Base-by-base conservation (phyloP, 2,329 filamentous ascomycete species). In the Neonectria sp. region DNA sequence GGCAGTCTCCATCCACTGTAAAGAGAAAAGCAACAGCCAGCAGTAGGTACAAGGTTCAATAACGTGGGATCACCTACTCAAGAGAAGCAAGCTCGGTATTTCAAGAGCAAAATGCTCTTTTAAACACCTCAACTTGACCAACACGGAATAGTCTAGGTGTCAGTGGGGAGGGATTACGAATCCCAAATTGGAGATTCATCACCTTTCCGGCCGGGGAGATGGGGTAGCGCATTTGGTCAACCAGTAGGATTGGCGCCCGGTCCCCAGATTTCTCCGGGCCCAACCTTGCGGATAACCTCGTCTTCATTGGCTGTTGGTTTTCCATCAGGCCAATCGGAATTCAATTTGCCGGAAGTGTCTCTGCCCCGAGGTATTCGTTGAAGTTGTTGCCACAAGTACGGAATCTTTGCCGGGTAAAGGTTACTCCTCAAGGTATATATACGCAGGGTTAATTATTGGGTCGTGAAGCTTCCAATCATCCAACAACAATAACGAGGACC, bases 351-450 rank as follows among this genome's bases (percentile, higher is more conserved):
- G 46, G 12, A 17, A 7, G 7, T 33, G 24, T 25, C 46, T 27
- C 12, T 21, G 13, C 24, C 45, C 45, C 13, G 46, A 27, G 12
- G 13, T 17, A n/a, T n/a, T 21, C 11, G 43, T 45, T 21, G 25
- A 29, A 6, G 13, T 6, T 17, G 12, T 29, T 27, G 46, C 12
- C 46, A 6, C 12, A 27, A 4, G 24, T 13, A n/a, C 17, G 24
- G 24, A 15, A 12, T 25, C 46, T 12, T 27, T 27, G 46, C 46
- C 46, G 46, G 46, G 46, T 49, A 49, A 49, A 49, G 46, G 12
- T 27, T 49, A 49, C 46, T 49, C 46, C 46, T 49, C 46, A 15
- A 11, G 13, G 46, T 49, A 49, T 49, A 27, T 49, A 49, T 49
- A 49, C 46, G 46, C 25, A 25, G 46, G 12, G 25, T 12, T 15